These are phyloP conservation scores for Crithidia sp. DNA, from an alignment of 208 protist species.

Conservation along the genomic window DNA sequence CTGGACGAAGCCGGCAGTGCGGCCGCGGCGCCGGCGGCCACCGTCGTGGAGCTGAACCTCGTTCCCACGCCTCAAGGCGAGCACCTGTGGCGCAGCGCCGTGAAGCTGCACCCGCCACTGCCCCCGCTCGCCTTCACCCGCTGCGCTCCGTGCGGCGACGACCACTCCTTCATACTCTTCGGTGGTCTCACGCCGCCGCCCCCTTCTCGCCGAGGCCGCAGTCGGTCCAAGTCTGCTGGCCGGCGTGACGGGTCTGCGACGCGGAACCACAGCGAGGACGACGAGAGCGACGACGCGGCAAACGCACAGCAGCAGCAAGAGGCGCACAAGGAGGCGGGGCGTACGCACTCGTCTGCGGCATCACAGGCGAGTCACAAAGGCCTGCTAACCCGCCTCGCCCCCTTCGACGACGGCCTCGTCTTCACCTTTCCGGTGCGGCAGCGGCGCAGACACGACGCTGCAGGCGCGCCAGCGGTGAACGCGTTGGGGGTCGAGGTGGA, in stretches of 20 bases:
- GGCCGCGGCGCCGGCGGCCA: conserved; percentile 20
- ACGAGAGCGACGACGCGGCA: conserved; percentile 4
- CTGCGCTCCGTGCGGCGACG: conserved; percentile 74
- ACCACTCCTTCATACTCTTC: conserved; percentile 74
- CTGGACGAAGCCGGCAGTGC: conserved; percentile 43
- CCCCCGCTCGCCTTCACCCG: conserved; percentile 71
- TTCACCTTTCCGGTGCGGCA: conserved; percentile 61
- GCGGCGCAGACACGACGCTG: conserved; percentile 1
- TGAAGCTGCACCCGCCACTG: conserved; percentile 41
- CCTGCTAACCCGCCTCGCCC: conserved; percentile 36
- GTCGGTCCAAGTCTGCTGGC: background rate
- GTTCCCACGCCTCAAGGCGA: conserved; percentile 57
- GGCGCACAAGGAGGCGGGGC: background rate
- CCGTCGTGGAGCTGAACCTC: conserved; percentile 66
- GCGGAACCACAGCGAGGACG: background rate
- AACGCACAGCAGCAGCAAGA: background rate
- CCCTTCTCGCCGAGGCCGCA: conserved; percentile 2
- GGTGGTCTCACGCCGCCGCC: conserved; percentile 63
- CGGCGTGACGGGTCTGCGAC: conserved; percentile 18
- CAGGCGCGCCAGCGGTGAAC: conserved; percentile 56
- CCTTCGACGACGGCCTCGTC: conserved; percentile 69
- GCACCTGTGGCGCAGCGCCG: conserved; percentile 53
- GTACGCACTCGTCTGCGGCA: too few species aligned
- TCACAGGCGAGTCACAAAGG: conserved; percentile 6
- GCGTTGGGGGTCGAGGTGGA: conserved; percentile 65